These are phyloP conservation scores for Saprolegnia parasitica DNA, from an alignment of 352 stramenopile genomes.

Conservation along the genomic window DNA sequence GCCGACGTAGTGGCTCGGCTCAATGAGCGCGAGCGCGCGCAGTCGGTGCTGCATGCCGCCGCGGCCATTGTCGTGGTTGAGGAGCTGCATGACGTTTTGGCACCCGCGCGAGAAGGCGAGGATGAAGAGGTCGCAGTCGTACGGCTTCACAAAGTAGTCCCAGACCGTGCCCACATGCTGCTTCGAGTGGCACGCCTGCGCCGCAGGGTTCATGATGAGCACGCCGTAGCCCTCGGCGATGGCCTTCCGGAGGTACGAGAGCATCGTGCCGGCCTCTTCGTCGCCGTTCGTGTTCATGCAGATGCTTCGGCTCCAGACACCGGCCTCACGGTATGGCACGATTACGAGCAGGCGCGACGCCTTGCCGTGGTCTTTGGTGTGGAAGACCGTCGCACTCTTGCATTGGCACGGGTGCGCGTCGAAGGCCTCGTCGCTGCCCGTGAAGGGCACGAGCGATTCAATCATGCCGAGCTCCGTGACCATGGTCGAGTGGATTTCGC, in stretches of 20 bases:
- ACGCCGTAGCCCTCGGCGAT: slow-evolving; percentile 77
- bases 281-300: slow-evolving; percentile 58
- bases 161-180: slow-evolving; percentile 72
- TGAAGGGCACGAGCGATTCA: slow-evolving; percentile 26
- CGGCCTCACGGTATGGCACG: slow-evolving; percentile 75
- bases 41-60: slow-evolving; percentile 77
- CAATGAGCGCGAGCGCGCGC: slow-evolving; percentile 71
- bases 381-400: slow-evolving; percentile 26
- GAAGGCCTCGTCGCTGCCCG: slow-evolving; percentile 14
- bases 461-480: slow-evolving; percentile 29
- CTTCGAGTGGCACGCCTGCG: slow-evolving; percentile 65
- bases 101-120: slow-evolving; percentile 68
- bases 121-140: slow-evolving; percentile 65
- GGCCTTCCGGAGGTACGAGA: slow-evolving; percentile 75
- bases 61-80: slow-evolving; percentile 72
- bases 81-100: slow-evolving; percentile 75
- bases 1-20: slow-evolving; percentile 74
- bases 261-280: slow-evolving; percentile 69
- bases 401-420: slow-evolving; percentile 28
- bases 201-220: slow-evolving; percentile 75
- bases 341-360: slow-evolving; percentile 59
- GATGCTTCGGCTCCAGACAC: slow-evolving; percentile 83
- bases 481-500: slow-evolving; percentile 15
- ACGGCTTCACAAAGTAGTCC: slow-evolving; percentile 67
- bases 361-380: slow-evolving; percentile 20